Evolutionary conservation across 768 basidiomycete species (phyloP), one percentile per base, ranked within the genome.

Genomic region (Gloeophyllum trabeum): DNA sequence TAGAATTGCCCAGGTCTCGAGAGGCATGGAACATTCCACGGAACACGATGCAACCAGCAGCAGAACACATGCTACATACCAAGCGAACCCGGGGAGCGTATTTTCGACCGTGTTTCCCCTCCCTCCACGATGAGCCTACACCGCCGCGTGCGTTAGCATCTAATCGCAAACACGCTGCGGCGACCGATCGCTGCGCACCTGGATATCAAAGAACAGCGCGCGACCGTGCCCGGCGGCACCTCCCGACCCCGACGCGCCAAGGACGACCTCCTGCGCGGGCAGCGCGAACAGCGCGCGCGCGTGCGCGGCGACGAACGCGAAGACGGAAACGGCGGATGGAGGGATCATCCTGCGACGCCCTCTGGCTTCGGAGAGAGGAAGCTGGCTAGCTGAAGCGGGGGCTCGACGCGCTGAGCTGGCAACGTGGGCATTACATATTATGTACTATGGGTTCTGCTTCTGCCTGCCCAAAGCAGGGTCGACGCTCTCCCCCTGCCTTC

Each of bases 271-370:
- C 16, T 32, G 28, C 10, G 28, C 16, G 16, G 28, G 28, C 10
- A 16, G 16, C 10, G 28, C 28, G 28, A 32, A 16, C 28, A 32
- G 28, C 10, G 16, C 10, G 28, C 28, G 28, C 10, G 28, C 16
- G 10, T 32, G 28, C 10, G 28, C 28, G 16, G 16, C 28, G 10
- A 32, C 10, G 28, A 32, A 32, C 10, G 28, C 28, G 16, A 32
- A 97, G 91, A 1, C 92, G 90, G 52, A 82, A 83, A 59, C 73
- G 96, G 24, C 91, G 90, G 2, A 75, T 65, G 40, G 75, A 80
- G 46, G 96, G 96, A 24, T 58, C 63, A 20, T 51, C 96, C 28
- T 79, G 91, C n/a, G n/a, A n/a, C n/a, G n/a, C n/a, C n/a, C n/a
- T n/a, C n/a, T n/a, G n/a, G n/a, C n/a, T n/a, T n/a, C n/a, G n/a